Evolutionary conservation across 768 basidiomycete genomes (phyloP), one percentile per base, ranked within the genome.

Genomic region (Naganishia friedmannii): DNA sequence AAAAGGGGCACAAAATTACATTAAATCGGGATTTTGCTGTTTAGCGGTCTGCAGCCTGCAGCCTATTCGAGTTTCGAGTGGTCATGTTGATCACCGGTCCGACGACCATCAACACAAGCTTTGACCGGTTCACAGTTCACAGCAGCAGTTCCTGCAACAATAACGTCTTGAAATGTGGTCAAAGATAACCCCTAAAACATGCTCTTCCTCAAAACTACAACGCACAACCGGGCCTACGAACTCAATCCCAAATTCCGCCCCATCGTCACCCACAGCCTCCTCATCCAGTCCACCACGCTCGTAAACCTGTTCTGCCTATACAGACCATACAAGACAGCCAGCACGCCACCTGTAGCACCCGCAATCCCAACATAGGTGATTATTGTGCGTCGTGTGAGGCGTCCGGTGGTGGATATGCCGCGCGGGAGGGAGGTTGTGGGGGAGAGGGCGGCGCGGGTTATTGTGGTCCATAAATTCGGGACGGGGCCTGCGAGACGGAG

Each of bases 401-500:
- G 42, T 8, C 46, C 68, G 10, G 57, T 28, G 21, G 57, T 28
- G 1, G 68, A 69, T 19, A 77, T 77, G 23, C 77, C 74, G 54
- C 72, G 72, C 3, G 77, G 74, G 21, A 78, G 73, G 4, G 79
- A 79, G 26, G 78, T 68, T 8, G 74, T 75, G 60, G 79, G 79
- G 68, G 78, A 77, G 54, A 79, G 71, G 0, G 78, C 79, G 6
- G 78, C 79, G 21, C 78, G 56, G 0, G 77, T 78, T 15, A 80
- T 71, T 0, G 78, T 77, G 1, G 78, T 70, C 79, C 79, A 80
- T 3, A 80, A 70, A 69, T 80, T 80, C n/a, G 74, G 72, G 56
- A 79, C 69, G 4, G 78, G 75, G 15, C 77, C 74, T 74, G 15
- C 31, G 23, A 26, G 23, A 48, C 46, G 39, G 39, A 23, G 67